These are phyloP conservation scores for Cadophora gregata DNA, from an alignment of 2,329 filamentous ascomycete genomes.

Conservation along the genomic window DNA sequence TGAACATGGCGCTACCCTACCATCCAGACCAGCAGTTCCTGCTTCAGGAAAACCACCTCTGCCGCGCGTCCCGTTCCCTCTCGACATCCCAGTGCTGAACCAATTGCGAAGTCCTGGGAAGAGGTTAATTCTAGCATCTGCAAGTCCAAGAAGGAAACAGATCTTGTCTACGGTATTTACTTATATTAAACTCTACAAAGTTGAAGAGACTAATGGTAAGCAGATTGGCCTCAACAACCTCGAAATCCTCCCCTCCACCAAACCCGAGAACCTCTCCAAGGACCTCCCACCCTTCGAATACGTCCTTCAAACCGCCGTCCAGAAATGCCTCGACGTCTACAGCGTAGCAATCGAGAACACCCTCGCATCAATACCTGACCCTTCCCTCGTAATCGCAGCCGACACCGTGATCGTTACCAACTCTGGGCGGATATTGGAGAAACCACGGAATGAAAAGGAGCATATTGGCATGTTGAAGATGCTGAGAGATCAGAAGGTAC, in stretches of 20 bases:
- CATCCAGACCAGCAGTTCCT: conserved; percentile 30
- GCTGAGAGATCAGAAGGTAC: conserved; percentile 76
- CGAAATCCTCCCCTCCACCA: conserved; percentile 82
- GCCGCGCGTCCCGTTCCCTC: conserved; percentile 61
- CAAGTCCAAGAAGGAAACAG: conserved; percentile 82
- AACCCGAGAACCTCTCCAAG: conserved; percentile 87
- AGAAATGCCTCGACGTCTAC: conserved; percentile 78
- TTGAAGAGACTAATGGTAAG: conserved; percentile 21
- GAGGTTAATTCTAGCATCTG: conserved; percentile 87
- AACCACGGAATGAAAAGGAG: conserved; percentile 80
- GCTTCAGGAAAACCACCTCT: conserved; percentile 30
- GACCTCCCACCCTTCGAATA: conserved; percentile 84
- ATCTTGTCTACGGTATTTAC: conserved; percentile 71
- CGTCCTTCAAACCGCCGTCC: conserved; percentile 82
- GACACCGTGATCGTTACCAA: conserved; percentile 88
- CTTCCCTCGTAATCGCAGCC: conserved; percentile 84
- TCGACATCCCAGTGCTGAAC: conserved; percentile 80
- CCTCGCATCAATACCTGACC: conserved; percentile 59
- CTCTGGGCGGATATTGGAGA: conserved; percentile 83
- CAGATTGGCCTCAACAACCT: conserved; percentile 81
- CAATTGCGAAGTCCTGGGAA: conserved; percentile 69
- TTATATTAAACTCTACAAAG: background rate
- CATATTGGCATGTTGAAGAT: conserved; percentile 84
- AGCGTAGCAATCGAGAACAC: conserved; percentile 47
- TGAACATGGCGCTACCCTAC: conserved; percentile 37